phyloP scores from a whole-genome alignment of 2,329 filamentous ascomycete genomes.

The Dactylonectria estremocensis region DNA sequence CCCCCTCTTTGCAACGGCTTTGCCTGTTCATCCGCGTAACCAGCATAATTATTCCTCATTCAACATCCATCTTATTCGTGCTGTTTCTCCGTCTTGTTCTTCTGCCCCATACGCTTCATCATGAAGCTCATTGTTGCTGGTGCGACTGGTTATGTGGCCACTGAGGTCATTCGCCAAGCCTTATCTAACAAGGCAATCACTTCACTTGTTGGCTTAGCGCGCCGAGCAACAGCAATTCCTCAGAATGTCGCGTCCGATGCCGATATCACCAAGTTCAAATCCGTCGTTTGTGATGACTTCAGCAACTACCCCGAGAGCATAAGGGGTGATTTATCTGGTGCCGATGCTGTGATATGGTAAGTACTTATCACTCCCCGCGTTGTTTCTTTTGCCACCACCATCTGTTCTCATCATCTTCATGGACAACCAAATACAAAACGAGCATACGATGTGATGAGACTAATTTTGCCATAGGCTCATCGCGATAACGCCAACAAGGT shows the following conservation, averaged over 20 bases:
- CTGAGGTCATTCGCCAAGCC: constrained; percentile 61
- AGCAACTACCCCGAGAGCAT: constrained; percentile 57
- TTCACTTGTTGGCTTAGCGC: constrained; percentile 59
- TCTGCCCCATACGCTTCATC: neutral
- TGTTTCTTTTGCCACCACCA: neutral
- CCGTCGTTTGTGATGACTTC: constrained; percentile 58
- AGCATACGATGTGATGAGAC: neutral
- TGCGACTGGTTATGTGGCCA: constrained; percentile 59
- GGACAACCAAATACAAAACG: neutral
- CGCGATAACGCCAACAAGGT: constrained; percentile 58
- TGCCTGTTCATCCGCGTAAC: neutral
- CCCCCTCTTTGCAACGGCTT: neutral
- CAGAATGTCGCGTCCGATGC: constrained; percentile 36
- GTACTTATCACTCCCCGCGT: neutral
- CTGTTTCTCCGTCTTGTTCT: neutral
- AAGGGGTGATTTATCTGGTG: constrained; percentile 57
- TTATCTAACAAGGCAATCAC: constrained; percentile 55
- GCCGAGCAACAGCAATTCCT: constrained; percentile 53
- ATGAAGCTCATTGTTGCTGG: constrained; percentile 64
- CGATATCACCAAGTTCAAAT: constrained; percentile 56
- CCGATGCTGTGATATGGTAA: constrained; percentile 62
- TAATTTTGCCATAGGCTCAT: constrained; percentile 46
- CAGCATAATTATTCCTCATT: too few relatives aligned
- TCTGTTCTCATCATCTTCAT: neutral
- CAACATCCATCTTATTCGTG: too few relatives aligned